phyloP scores from a whole-genome alignment of 1,284 basidiomycete species.

The Laetiporus sulphureus region DNA sequence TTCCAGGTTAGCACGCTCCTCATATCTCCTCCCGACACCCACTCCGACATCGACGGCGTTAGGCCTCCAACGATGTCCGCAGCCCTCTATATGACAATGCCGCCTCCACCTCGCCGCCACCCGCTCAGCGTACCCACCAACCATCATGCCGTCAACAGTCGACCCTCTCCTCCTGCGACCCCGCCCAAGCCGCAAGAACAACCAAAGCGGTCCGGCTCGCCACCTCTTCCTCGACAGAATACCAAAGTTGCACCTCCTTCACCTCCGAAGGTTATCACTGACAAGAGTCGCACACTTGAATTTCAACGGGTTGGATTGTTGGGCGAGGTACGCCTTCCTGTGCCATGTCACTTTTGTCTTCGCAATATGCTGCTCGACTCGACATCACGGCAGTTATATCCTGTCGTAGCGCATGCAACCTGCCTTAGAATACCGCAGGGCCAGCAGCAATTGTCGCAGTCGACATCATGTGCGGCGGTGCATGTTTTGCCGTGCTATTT shows the following conservation, averaged over 20 bases:
- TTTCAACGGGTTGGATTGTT: slow-evolving; percentile 75
- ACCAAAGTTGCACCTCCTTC: slow-evolving; percentile 77
- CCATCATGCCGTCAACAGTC: slow-evolving; percentile 22
- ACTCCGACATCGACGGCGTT: slow-evolving; percentile 24
- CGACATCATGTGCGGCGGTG: no score
- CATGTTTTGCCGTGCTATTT: background rate
- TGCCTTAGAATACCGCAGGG: no score
- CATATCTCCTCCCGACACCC: background rate
- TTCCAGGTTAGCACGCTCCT: slow-evolving; percentile 2
- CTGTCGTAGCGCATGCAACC: no score
- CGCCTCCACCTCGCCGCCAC: slow-evolving; percentile 25
- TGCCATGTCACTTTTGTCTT: background rate
- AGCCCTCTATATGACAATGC: slow-evolving; percentile 19
- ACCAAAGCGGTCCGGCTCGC: slow-evolving; percentile 33
- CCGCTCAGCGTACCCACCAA: slow-evolving; percentile 26
- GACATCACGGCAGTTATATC: no score
- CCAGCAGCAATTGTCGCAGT: no score
- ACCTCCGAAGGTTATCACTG: slow-evolving; percentile 73
- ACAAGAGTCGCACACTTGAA: slow-evolving; percentile 50
- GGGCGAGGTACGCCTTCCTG: slow-evolving; percentile 63
- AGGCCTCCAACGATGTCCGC: slow-evolving; percentile 26
- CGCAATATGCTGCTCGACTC: background rate
- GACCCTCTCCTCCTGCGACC: slow-evolving; percentile 16
- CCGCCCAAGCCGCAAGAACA: slow-evolving; percentile 18
- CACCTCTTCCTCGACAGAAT: slow-evolving; percentile 72